Evolutionary conservation across 2,329 filamentous ascomycete species (phyloP).

Genomic region (Cladobotryum mycophilum): DNA sequence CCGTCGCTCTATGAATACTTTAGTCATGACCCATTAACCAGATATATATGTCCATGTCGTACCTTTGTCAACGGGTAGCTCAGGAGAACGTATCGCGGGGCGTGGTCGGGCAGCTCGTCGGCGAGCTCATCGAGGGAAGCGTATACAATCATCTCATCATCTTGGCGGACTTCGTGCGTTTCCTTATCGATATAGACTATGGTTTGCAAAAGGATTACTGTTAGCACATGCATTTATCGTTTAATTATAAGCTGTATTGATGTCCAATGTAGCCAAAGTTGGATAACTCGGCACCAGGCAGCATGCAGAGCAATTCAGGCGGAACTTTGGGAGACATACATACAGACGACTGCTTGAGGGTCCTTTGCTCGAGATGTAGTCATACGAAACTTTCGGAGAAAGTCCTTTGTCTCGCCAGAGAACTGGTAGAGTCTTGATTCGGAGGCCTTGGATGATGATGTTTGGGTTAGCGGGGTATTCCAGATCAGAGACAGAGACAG

Average conservation of each 20-base stretch:
- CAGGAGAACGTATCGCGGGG: slow-evolving; percentile 81
- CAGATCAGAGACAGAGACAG: no score
- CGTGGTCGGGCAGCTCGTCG: slow-evolving; percentile 88
- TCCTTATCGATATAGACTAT: slow-evolving; percentile 85
- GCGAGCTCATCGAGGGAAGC: slow-evolving; percentile 71
- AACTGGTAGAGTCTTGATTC: slow-evolving; percentile 90
- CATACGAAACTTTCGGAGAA: slow-evolving; percentile 90
- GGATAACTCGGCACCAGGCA: background rate
- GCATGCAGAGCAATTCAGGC: background rate
- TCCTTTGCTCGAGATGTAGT: slow-evolving; percentile 80
- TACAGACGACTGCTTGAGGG: slow-evolving; percentile 93
- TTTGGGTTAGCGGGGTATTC: background rate
- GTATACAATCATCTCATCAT: slow-evolving; percentile 71
- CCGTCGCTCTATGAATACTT: slow-evolving; percentile 59
- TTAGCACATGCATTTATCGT: background rate
- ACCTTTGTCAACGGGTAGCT: slow-evolving; percentile 88
- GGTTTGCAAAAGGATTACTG: background rate
- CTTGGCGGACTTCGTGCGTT: slow-evolving; percentile 81
- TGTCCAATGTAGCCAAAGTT: background rate
- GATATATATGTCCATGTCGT: slow-evolving; percentile 22
- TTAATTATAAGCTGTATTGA: background rate
- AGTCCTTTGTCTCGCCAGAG: slow-evolving; percentile 80
- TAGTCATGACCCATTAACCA: no score
- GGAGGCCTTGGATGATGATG: slow-evolving; percentile 41
- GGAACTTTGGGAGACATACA: slow-evolving; percentile 34